Evolutionary conservation across 108 stramenopile genomes (phyloP), one percentile per base, ranked within the genome.

Genomic region (Skeletonema grethae): DNA sequence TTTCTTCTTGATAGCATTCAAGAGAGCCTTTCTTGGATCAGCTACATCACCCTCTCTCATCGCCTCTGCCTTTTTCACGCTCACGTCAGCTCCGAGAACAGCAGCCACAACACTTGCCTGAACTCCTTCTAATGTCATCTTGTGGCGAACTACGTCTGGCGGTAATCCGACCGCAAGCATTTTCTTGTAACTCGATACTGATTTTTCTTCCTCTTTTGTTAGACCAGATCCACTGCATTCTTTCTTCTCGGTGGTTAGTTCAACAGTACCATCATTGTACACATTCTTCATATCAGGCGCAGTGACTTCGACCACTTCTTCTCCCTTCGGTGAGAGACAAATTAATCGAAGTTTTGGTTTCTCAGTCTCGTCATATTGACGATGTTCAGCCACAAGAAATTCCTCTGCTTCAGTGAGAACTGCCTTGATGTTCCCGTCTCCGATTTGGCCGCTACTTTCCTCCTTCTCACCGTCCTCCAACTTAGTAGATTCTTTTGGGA

Each of bases 1-100:
- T 6, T 67, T 32, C 2, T 77, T 66, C 45, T 81, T 72, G 43
- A 85, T 82, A 7, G 73, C 81, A 25, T 77, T 77, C 61, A 82
- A 67, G 16, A 85, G 61, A 12, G 69, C 77, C 46, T 78, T 72
- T 53, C 81, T 65, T 28, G 77, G 81, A 68, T 77, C 75, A 34
- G 32, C 61, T 18, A 34, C 64, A 31, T 69, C 69, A 32, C 61
- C 53, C 72, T 30, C 58, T 32, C 59, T 79, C 30, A 46, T 82
- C 29, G 67, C 75, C 30, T 66, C 31, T 57, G 70, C 75, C 35
- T 67, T 73, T 46, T 38, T 45, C 29, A 43, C 70, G 28, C 15
- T 32, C 24, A 67, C 66, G 8, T 65, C 55, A 25, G 67, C 73
- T 35, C 59, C 61, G 13, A 63, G 68, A 10, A 62, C 61, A 63